Conservation (phyloP, 768 basidiomycete genomes). For the Zangia roseola region DNA sequence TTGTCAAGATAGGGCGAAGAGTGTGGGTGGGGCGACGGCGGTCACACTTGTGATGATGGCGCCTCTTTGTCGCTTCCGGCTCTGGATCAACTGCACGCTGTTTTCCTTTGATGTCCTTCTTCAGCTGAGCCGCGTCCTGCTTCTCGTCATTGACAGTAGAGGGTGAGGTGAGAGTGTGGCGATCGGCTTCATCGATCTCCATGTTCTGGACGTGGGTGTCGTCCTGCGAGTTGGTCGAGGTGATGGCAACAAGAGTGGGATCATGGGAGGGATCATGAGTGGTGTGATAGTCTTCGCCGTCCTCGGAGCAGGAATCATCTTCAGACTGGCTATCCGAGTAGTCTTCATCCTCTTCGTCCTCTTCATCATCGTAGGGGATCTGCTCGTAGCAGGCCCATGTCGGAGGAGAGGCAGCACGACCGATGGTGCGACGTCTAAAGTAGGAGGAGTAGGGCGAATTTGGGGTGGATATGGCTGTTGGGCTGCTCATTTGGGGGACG, state of each 20-base stretch:
- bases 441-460: conserved; percentile 29
- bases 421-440: conserved; percentile 69
- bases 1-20: conserved; percentile 81
- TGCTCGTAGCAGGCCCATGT: conserved; percentile 92
- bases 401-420: conserved; percentile 78
- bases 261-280: conserved; percentile 30
- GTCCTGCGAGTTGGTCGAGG: conserved; percentile 32
- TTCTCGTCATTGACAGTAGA: conserved; percentile 30
- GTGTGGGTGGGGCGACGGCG: conserved; percentile 56
- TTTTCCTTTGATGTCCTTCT: conserved; percentile 75
- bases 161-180: conserved; percentile 10
- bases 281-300: conserved; percentile 60
- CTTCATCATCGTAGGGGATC: conserved; percentile 67
- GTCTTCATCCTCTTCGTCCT: conserved; percentile 53
- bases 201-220: conserved; percentile 51
- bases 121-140: conserved; percentile 36
- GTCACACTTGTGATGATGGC: conserved; percentile 52
- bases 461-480: conserved; percentile 19
- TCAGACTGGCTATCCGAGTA: conserved; percentile 58
- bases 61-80: conserved; percentile 48
- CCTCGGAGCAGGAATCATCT: conserved; percentile 66
- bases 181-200: conserved; percentile 47
- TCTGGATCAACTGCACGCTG: conserved; percentile 74
- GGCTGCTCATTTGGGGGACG: conserved; percentile 20
- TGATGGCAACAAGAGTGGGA: conserved; percentile 24